A percentile compares a stretch with the other conserved stretches of the same genome.
Evolutionary conservation across 2,329 filamentous ascomycete species (phyloP).

Genomic region (Epichloe sibirici): DNA sequence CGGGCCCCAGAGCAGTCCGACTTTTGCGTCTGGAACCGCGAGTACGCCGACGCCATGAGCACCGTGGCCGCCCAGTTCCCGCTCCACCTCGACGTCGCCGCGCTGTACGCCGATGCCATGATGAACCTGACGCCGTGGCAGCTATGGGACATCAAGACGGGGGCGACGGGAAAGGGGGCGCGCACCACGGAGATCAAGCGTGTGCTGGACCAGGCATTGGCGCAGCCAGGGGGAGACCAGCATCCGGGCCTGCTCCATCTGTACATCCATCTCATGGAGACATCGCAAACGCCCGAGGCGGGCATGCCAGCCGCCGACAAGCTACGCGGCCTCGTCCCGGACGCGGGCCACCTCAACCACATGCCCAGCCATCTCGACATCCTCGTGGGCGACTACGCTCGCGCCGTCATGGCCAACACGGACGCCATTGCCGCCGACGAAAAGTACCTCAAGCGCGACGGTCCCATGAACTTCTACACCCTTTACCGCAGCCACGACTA

Average conservation of each 20-base stretch:
- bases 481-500: slow-evolving; percentile 65
- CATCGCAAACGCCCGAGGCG: slow-evolving; percentile 53
- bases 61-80: slow-evolving; percentile 23
- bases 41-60: slow-evolving; percentile 28
- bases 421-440: slow-evolving; percentile 57
- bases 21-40: slow-evolving; percentile 28
- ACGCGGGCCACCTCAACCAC: slow-evolving; percentile 58
- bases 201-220: slow-evolving; percentile 35
- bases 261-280: slow-evolving; percentile 70
- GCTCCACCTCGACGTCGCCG: slow-evolving; percentile 26
- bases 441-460: slow-evolving; percentile 46
- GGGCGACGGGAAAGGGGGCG: slow-evolving; percentile 19
- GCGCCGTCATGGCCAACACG: slow-evolving; percentile 54
- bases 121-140: slow-evolving; percentile 38
- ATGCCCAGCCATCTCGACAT: slow-evolving; percentile 73
- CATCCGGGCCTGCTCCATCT: slow-evolving; percentile 64
- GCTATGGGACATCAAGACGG: slow-evolving; percentile 28
- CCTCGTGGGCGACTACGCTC: slow-evolving; percentile 57
- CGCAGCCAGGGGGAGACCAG: slow-evolving; percentile 20
- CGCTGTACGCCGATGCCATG: slow-evolving; percentile 29
- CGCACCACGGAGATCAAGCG: slow-evolving; percentile 21
- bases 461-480: slow-evolving; percentile 61
- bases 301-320: slow-evolving; percentile 49
- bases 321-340: slow-evolving; percentile 52
- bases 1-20: slow-evolving; percentile 31